A percentile compares a stretch with the other conserved stretches of the same genome.
Evolutionary conservation across 306 rosid species (phyloP).

Genomic region (Vicia villosa): DNA sequence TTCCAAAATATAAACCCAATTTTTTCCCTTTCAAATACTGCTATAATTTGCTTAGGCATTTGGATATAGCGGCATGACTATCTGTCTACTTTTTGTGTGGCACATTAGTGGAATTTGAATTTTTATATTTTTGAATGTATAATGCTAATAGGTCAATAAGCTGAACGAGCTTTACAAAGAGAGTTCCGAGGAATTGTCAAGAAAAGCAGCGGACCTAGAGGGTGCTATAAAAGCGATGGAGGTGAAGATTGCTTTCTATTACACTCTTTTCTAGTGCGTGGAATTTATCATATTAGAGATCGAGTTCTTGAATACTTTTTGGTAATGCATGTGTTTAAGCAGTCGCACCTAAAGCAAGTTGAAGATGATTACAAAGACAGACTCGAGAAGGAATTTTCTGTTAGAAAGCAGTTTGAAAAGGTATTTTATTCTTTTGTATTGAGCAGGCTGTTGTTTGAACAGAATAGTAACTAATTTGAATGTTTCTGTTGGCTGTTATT

Average conservation of each 20-base stretch:
- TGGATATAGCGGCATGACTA: constrained; percentile 16
- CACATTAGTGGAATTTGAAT: constrained; percentile 6
- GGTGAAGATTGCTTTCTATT: constrained; percentile 50
- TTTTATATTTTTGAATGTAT: not conserved
- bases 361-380: constrained; percentile 72
- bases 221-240: constrained; percentile 90
- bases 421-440: constrained; percentile 39
- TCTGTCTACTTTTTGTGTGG: not conserved
- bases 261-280: constrained; percentile 18
- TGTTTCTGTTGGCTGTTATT: constrained; percentile 10
- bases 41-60: constrained; percentile 25
- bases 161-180: constrained; percentile 85
- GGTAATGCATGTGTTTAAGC: constrained; percentile 35
- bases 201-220: constrained; percentile 87
- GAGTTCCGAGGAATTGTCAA: constrained; percentile 91
- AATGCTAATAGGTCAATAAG: constrained; percentile 63
- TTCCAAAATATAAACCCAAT: not conserved
- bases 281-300: not conserved
- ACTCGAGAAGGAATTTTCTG: constrained; percentile 70
- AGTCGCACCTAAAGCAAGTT: constrained; percentile 78
- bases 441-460: constrained; percentile 5
- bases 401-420: constrained; percentile 69
- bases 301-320: not conserved
- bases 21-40: not conserved
- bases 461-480: not conserved